Evolutionary conservation across 345 rosid species (phyloP).

Genomic region (Nephelium lappaceum): DNA sequence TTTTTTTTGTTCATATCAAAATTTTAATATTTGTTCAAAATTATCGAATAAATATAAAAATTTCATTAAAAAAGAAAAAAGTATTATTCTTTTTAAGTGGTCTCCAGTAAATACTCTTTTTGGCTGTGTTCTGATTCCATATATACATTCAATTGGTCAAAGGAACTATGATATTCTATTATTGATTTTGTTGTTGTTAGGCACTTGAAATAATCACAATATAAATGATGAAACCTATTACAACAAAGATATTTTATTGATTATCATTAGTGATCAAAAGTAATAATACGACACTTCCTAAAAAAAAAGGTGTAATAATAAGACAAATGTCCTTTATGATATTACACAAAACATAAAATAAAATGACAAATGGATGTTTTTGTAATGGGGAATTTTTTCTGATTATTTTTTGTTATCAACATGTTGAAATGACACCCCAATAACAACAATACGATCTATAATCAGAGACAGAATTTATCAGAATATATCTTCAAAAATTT

Average conservation of each 20-base stretch:
- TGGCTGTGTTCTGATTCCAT: no score
- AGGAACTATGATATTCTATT: neutral
- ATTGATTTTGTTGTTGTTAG: no score
- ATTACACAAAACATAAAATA: neutral
- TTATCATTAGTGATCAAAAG: no score
- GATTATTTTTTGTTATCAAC: neutral
- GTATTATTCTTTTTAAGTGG: no score
- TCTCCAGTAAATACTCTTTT: no score
- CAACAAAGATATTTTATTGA: no score
- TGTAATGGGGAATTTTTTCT: neutral
- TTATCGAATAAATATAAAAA: no score
- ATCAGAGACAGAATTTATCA: conserved; percentile 3
- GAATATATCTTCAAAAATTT: neutral
- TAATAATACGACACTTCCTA: no score
- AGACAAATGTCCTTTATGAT: neutral
- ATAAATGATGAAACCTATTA: neutral
- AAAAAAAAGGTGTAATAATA: neutral
- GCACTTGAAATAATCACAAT: neutral
- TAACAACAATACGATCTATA: neutral
- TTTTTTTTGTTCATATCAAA: no score
- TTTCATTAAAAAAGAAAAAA: no score
- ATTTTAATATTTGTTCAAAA: no score
- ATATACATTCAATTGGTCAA: no score
- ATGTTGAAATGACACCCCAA: neutral
- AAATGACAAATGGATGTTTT: neutral